Base-by-base conservation (phyloP, 306 rosid species). In the Cicer bijugum region DNA sequence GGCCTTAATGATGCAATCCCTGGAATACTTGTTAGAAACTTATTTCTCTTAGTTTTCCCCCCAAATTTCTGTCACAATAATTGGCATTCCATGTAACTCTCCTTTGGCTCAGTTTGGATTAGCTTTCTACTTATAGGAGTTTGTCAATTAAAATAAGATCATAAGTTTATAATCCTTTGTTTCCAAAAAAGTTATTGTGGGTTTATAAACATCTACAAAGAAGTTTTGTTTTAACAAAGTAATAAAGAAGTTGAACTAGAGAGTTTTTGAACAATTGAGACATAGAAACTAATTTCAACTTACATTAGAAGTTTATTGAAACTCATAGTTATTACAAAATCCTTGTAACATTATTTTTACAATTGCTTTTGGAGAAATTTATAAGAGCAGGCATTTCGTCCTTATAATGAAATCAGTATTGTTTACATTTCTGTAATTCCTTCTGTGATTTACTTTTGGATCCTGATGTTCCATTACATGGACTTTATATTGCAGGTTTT, bases 401-500 rank as follows among this genome's bases (percentile, higher is more conserved):
- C 23, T 65, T 42, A 8, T 16, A 7, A 39, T 14, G 48, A 65
- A 52, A 35, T 53, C 58, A 11, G 20, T 11, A 50, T 28, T 59
- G 63, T 73, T n/a, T 73, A 59, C 6, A 19, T 56, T 45, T 12
- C 42, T 61, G 35, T 61, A 50, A 14, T 19, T 33, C 50, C 6
- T 6, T 57, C 8, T 28, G 8, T 44, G 59, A 44, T 58, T 59
- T 14, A 53, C 73, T n/a, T 74, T 62, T 35, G 67, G 50, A 62
- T 79, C 17, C 66, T 35, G 73, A 50, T 15, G 62, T 38, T 59
- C 64, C 35, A 52, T 68, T 69, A 19, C 20, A 40, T 79, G 53
- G 64, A 57, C 48, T 64, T 61, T 61, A 19, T 50, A 67, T 73
- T 75, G 38, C 81, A 94, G 97, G 97, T 94, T 62, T 85, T 94